A percentile compares a stretch with the other conserved stretches of the same genome.
Conservation (phyloP, 2,329 filamentous ascomycete species). For the Fusarium citri region DNA sequence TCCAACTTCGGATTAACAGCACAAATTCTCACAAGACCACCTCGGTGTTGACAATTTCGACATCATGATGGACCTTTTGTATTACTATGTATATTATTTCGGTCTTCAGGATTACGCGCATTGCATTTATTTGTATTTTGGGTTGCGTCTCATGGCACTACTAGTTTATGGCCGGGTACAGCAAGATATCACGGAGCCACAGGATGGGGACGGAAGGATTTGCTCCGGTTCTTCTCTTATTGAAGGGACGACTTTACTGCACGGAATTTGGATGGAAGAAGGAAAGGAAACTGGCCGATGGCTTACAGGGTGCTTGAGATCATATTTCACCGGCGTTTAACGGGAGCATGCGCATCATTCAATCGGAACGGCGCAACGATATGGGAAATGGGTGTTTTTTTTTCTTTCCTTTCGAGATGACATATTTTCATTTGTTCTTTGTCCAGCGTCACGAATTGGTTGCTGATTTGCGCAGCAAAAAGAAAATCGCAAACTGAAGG, state of each 20-base stretch:
- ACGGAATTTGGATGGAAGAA: conserved; percentile 21
- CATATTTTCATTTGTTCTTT: conserved; percentile 30
- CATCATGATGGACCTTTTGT: conserved; percentile 31
- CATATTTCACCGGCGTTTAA: conserved; percentile 32
- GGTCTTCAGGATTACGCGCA: conserved; percentile 30
- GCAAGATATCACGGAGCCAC: conserved; percentile 9
- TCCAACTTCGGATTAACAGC: conserved; percentile 33
- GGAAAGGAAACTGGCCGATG: conserved; percentile 12
- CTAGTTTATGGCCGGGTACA: background rate
- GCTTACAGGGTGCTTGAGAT: conserved; percentile 3
- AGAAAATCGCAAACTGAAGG: conserved; percentile 22
- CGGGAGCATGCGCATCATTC: conserved; percentile 32
- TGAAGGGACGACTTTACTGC: conserved; percentile 14
- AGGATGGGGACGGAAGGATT: background rate
- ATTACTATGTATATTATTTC: conserved; percentile 41
- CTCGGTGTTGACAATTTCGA: background rate
- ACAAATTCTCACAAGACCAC: conserved; percentile 10
- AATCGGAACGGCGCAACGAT: conserved; percentile 34
- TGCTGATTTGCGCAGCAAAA: conserved; percentile 24
- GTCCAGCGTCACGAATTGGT: conserved; percentile 41
- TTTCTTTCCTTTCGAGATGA: conserved; percentile 21
- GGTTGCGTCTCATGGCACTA: conserved; percentile 8
- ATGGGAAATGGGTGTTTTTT: conserved; percentile 12
- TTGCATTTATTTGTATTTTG: conserved; percentile 14
- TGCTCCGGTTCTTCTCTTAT: conserved; percentile 17